phyloP scores from a whole-genome alignment of 2,329 filamentous ascomycete species.

The Botrytis fragariae region DNA sequence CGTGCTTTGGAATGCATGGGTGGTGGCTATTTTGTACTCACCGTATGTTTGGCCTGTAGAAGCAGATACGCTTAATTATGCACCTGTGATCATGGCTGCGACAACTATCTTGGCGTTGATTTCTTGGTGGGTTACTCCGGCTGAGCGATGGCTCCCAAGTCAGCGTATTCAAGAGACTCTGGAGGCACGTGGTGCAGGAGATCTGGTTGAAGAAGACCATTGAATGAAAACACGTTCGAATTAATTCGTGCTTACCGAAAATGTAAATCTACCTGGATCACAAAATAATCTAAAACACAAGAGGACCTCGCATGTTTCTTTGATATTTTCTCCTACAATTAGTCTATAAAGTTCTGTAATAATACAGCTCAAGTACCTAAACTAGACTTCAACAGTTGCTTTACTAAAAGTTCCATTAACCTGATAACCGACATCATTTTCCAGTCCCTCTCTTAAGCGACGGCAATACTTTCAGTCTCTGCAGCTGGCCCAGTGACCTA shows the following conservation, averaged over 20 bases:
- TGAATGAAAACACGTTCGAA: neutral
- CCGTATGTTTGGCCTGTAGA: conserved; percentile 18
- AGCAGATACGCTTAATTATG: conserved; percentile 15
- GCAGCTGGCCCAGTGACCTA: neutral
- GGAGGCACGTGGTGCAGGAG: neutral
- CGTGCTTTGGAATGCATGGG: conserved; percentile 24
- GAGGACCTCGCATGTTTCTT: neutral
- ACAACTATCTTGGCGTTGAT: conserved; percentile 21
- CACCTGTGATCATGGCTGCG: conserved; percentile 23
- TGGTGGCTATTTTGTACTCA: conserved; percentile 18
- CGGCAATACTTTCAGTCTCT: neutral
- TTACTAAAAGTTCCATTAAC: neutral
- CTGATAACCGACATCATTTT: neutral
- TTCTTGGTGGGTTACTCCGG: conserved; percentile 21
- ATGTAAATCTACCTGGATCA: neutral
- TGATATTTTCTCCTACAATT: neutral
- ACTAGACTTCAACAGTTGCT: neutral
- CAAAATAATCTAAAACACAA: neutral
- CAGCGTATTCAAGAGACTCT: conserved; percentile 6
- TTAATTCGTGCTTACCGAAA: neutral
- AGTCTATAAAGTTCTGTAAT: neutral
- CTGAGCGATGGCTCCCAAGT: conserved; percentile 5
- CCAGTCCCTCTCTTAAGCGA: neutral
- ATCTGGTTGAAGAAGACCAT: neutral
- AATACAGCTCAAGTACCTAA: neutral